A percentile compares a stretch with the other conserved stretches of the same genome.
Evolutionary conservation across 106 monocot species (phyloP).

Genomic region (Dactylorhiza incarnata): DNA sequence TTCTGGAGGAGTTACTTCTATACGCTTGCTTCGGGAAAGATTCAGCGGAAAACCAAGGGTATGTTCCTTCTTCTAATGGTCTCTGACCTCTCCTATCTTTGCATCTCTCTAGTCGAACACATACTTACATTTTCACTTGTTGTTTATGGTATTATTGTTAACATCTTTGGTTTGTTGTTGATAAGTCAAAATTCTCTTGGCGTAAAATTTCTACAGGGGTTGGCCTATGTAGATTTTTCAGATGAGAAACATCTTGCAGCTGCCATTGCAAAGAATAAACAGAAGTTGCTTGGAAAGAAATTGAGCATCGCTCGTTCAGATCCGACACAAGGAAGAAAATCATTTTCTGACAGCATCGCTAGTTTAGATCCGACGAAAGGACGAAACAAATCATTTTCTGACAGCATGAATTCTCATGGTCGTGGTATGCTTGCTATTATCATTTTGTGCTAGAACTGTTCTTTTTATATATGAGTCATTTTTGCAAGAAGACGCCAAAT

Average conservation of each 20-base stretch:
- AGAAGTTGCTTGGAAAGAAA: conserved; percentile 61
- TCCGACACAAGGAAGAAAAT: conserved; percentile 40
- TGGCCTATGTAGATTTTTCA: conserved; percentile 89
- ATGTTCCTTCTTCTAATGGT: conserved; percentile 14
- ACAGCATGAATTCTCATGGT: conserved; percentile 10
- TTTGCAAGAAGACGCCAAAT: not conserved
- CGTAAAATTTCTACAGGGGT: conserved; percentile 43
- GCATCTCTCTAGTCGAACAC: not conserved
- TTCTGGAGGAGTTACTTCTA: conserved; percentile 64
- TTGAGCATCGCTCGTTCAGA: conserved; percentile 80
- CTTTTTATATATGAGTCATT: not conserved
- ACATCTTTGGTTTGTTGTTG: not conserved
- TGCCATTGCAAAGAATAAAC: conserved; percentile 71
- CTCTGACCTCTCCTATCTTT: not conserved
- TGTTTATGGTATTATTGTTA: not conserved
- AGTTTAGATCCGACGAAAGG: conserved; percentile 63
- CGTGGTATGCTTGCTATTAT: conserved; percentile 26
- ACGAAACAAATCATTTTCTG: conserved; percentile 21
- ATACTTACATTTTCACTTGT: not conserved
- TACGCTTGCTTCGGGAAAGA: conserved; percentile 69
- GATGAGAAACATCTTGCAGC: conserved; percentile 69
- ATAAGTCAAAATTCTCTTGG: not conserved
- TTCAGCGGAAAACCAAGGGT: conserved; percentile 82
- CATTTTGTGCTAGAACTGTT: not conserved
- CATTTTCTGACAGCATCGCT: conserved; percentile 23